Base-by-base conservation (phyloP, 2,329 filamentous ascomycete species). In the Exophiala bonariae region DNA sequence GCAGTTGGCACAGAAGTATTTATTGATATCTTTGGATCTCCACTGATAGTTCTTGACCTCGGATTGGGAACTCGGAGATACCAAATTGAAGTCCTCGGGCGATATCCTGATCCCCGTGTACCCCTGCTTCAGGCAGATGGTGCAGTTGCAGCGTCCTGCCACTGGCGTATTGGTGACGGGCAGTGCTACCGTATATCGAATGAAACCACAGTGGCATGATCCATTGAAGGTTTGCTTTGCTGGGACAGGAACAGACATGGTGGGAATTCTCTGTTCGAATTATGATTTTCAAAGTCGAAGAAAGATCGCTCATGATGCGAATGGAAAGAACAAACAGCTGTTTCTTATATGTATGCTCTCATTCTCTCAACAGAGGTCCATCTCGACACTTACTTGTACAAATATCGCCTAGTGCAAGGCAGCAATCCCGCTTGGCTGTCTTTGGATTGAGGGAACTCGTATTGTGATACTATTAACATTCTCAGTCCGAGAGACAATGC, bases 181-280 rank as follows among this genome's bases (percentile, higher is more conserved):
- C 3, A 58, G 22, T 14, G 69, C 72, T 37, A 73, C 74, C 26
- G 68, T 69, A 72, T 75, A 81, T 57, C 76, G 67, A 41, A 71
- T 74, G 59, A 76, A 65, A 55, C 76, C 75, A 62, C 78, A 80
- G 59, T 79, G 76, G 69, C 78, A 81, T 30, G 71, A 67, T 59
- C 76, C 78, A 28, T 66, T 63, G 60, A 72, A 74, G 38, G 64
- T 67, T 34, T 36, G 31, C 22, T 52, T 47, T 14, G 32, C 11
- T 7, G 28, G 17, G 16, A 19, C 35, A 19, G 35, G 17, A 7
- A 19, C 10, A 7, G 35, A 4, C 35, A 37, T 37, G 35, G 17
- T 19, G 32, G 17, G n/a, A 6, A 19, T n/a, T n/a, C n/a, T n/a
- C n/a, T n/a, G n/a, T n/a, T n/a, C n/a, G n/a, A n/a, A n/a, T n/a